Evolutionary conservation across 202 grass and related monocot genomes (phyloP).

Genomic region (Dendrocalamus latiflorus): DNA sequence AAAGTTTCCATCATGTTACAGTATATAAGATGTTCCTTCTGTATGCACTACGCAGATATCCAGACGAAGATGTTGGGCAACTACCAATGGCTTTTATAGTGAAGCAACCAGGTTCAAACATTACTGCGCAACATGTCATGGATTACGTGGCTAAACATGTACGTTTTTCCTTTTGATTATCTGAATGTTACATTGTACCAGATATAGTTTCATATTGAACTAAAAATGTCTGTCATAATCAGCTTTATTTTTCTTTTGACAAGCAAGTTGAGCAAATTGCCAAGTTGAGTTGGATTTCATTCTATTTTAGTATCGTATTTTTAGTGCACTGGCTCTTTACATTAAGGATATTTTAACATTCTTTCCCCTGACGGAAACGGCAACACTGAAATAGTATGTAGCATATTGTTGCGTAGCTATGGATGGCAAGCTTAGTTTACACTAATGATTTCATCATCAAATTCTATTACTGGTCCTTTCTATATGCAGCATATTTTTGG

Average conservation of each 20-base stretch:
- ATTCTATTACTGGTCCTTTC: neutral
- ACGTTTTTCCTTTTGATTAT: conserved; percentile 8
- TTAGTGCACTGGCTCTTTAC: neutral
- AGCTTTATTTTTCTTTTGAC: neutral
- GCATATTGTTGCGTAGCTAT: neutral
- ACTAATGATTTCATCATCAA: neutral
- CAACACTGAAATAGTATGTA: neutral
- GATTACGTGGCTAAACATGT: conserved; percentile 80
- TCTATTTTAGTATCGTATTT: conserved; percentile 3
- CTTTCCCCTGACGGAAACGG: neutral
- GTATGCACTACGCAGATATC: conserved; percentile 51
- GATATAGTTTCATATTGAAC: neutral
- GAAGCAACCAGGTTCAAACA: conserved; percentile 50
- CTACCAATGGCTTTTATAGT: conserved; percentile 89
- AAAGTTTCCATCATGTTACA: neutral
- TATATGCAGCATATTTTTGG: neutral
- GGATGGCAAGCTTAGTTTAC: neutral
- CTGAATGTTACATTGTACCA: neutral
- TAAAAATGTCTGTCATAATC: neutral
- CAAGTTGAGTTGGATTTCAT: neutral
- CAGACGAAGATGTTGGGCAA: conserved; percentile 85
- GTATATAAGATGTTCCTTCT: neutral
- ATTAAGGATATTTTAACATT: neutral
- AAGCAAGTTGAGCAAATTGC: neutral
- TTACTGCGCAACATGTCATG: conserved; percentile 62